These are phyloP conservation scores for Sarcocystis neurona DNA, from an alignment of 169 alveolate species.

Conservation along the genomic window DNA sequence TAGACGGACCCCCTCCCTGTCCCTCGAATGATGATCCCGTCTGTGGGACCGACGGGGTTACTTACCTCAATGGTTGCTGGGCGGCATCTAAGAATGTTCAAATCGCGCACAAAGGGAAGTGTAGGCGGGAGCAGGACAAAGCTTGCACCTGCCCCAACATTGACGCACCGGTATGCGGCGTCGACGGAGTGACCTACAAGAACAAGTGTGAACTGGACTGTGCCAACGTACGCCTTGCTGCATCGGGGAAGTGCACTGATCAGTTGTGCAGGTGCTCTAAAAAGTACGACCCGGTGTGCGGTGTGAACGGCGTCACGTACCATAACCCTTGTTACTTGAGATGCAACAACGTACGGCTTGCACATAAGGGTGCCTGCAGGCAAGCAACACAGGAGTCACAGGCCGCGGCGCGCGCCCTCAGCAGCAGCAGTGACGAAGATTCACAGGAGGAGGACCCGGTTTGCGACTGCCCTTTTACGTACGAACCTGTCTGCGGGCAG, in stretches of 20 bases:
- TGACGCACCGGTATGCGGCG: constrained; percentile 47
- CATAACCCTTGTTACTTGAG: constrained; percentile 30
- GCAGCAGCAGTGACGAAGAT: too few species aligned
- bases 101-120: neutral
- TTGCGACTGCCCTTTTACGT: neutral
- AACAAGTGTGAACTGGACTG: constrained; percentile 23
- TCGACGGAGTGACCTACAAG: constrained; percentile 40
- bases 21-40: constrained; percentile 14
- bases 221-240: neutral
- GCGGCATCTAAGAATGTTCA: neutral
- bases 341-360: constrained; percentile 33
- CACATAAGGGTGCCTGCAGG: neutral
- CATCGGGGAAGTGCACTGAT: neutral
- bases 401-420: too few species aligned
- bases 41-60: constrained; percentile 17
- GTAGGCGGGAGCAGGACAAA: neutral
- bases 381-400: constrained; percentile 10
- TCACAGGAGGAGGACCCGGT: too few species aligned
- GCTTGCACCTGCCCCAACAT: constrained; percentile 36
- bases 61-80: constrained; percentile 17
- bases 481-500: neutral
- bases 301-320: constrained; percentile 49
- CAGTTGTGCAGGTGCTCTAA: constrained; percentile 44
- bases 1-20: too few species aligned
- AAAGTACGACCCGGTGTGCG: constrained; percentile 54